Base-by-base conservation (phyloP, 805 yeast genomes). In the Henningerozyma blattae region DNA sequence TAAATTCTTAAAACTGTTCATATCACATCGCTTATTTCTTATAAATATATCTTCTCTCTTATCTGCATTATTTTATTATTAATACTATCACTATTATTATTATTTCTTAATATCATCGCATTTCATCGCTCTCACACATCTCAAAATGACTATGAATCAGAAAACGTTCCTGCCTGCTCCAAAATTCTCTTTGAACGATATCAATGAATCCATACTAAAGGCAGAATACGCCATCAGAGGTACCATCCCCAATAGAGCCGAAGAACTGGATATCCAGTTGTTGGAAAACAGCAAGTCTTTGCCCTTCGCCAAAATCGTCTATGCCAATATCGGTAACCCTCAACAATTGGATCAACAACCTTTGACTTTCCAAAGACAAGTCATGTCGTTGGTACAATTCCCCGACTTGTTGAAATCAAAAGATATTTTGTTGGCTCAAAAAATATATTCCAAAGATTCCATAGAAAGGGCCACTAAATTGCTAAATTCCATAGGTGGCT, bases 151-250 rank as follows among this genome's bases (percentile, higher is more conserved):
- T 22, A 20, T 20, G 24, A 32, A 34, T 26, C 12, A 12, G 12
- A 12, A 22, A 28, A 28, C 30, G 7, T 45, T 52, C 30, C 39
- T 35, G 9, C 54, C 60, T 1, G 61, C 64, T 2, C 44, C 44
- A 6, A 56, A 51, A 34, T 47, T 77, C 26, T 43, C 58, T 1
- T 50, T 67, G 8, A 45, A 54, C 3, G 83, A 80, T 40, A 62
- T 86, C 44, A 89, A 87, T 56, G 73, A 68, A 35, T 64, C 69
- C 36, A 84, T 89, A 6, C 63, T 86, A 30, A 72, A 74, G 33
- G 96, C 98, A 12, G 77, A 89, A 51, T 91, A 91, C 53, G 99
- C 98, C 2, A 97, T 91, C 18, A 69, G 99, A 48, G 99, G 99
- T n/a, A 68, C 73, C 26, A 79, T 91, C 38, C 96, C 98, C 10